Evolutionary conservation across 306 rosid species (phyloP), one percentile per base, ranked within the genome.

Genomic region (Corylus avellana): DNA sequence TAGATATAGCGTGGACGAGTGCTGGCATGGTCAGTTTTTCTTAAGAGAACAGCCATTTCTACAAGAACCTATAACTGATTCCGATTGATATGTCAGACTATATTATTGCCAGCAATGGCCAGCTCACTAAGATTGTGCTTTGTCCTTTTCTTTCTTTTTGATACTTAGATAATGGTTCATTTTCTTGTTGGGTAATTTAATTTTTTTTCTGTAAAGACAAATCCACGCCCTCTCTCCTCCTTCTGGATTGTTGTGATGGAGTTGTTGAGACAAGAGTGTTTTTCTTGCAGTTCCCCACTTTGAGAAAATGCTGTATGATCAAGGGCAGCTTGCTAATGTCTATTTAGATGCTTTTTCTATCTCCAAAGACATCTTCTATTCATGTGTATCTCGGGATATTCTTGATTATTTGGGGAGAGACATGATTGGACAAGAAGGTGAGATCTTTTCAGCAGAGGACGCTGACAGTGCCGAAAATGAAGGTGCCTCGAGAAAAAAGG

Each of bases 381-480:
- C 97, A 51, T 85, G 18, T 73, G 66, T 90, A 78, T 56, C 92
- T 62, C 94, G 94, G 68, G 98, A 89, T 86, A 83, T 94, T 85
- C 92, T 94, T 74, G 98, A 92, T 83, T 94, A 92, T 74, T 86
- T 94, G 83, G 88, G 94, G 86, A 91, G 98, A 86, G 95, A 90
- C 72, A 94, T 92, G 98, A 87, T 92, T 63, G 98, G 98, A 83
- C 90, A 91, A 59, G 90, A 92, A 70, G 98, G 97, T 49, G 95
- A 94, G 91, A 92, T 94, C 42, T 94, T 85, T 91, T 94, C 98
- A n/a, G 98, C 98, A 54, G 98, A 94, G 91, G 98, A 94, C 80
- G 97, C 98, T 81, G 98, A 94, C 71, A 94, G 97, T 85, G 95
- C 97, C n/a, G 98, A 94, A 82, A 77, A 80, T 49, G 97, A 90